phyloP scores from a whole-genome alignment of 345 rosid genomes.

The Lumnitzera littorea region DNA sequence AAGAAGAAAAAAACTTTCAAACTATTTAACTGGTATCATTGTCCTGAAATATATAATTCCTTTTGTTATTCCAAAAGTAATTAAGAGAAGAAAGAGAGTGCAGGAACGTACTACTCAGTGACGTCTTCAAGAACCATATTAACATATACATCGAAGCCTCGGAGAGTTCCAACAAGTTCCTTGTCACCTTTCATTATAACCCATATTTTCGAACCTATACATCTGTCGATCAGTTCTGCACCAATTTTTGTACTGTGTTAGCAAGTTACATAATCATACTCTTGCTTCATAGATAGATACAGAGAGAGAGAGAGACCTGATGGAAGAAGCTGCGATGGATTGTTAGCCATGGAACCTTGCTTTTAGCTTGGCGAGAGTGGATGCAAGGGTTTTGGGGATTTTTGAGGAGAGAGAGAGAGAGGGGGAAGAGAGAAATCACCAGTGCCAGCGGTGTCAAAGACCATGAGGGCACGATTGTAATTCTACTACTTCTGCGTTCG shows the following conservation, averaged over 20 bases:
- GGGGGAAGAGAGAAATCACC: no score
- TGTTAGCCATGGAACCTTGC: conserved; percentile 10
- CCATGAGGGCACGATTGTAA: no score
- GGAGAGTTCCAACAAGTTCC: conserved; percentile 18
- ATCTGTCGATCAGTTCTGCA: conserved; percentile 19
- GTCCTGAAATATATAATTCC: background rate
- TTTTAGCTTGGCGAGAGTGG: no score
- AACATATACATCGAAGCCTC: conserved; percentile 16
- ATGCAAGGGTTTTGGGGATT: no score
- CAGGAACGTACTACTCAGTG: conserved; percentile 12
- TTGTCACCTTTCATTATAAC: conserved; percentile 23
- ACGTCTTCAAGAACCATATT: conserved; percentile 23
- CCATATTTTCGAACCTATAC: conserved; percentile 18
- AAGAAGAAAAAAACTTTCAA: no score
- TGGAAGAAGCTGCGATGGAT: conserved; percentile 17
- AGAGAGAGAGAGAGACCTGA: background rate
- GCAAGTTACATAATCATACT: no score
- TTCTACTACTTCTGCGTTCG: no score
- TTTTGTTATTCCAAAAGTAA: background rate
- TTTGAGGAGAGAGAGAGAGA: no score
- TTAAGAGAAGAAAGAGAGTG: background rate
- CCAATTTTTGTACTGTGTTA: background rate
- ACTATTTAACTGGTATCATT: no score
- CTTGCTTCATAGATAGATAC: background rate
- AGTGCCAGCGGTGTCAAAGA: no score